Conservation (phyloP, 2,329 filamentous ascomycete species). For the Hypoxylon sp. region DNA sequence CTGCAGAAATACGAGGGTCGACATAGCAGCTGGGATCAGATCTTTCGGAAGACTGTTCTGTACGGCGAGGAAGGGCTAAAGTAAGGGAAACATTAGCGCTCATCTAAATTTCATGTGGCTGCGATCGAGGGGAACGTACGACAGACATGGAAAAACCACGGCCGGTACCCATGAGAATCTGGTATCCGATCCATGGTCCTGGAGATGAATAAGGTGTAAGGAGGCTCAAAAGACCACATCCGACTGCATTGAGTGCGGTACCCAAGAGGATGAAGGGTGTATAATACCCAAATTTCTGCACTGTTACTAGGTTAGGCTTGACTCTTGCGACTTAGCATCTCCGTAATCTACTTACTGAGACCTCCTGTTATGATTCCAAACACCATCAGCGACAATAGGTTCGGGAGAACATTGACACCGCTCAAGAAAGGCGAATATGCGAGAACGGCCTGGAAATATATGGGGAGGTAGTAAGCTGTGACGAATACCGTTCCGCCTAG, state of each 20-base stretch:
- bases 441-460: slow-evolving; percentile 45
- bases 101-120: background rate
- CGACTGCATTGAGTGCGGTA: slow-evolving; percentile 18
- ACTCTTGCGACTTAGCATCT: background rate
- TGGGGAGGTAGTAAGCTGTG: slow-evolving; percentile 56
- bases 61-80: slow-evolving; percentile 30
- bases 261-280: slow-evolving; percentile 24
- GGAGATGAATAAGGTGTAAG: slow-evolving; percentile 10
- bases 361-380: slow-evolving; percentile 24
- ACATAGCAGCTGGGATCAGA: slow-evolving; percentile 29
- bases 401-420: slow-evolving; percentile 44
- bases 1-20: slow-evolving; percentile 30
- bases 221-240: slow-evolving; percentile 26
- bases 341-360: slow-evolving; percentile 13
- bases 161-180: slow-evolving; percentile 29
- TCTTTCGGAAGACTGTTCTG: slow-evolving; percentile 32
- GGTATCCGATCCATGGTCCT: slow-evolving; percentile 24
- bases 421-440: slow-evolving; percentile 39
- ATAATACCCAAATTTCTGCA: slow-evolving; percentile 27
- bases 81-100: slow-evolving; percentile 1
- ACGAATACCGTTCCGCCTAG: slow-evolving; percentile 54
- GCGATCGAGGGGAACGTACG: slow-evolving; percentile 2
- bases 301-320: slow-evolving; percentile 4
- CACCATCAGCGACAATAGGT: slow-evolving; percentile 53
- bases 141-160: slow-evolving; percentile 26